Conservation (phyloP, 1,139 yeast species). For the Debaryomyces sp. region DNA sequence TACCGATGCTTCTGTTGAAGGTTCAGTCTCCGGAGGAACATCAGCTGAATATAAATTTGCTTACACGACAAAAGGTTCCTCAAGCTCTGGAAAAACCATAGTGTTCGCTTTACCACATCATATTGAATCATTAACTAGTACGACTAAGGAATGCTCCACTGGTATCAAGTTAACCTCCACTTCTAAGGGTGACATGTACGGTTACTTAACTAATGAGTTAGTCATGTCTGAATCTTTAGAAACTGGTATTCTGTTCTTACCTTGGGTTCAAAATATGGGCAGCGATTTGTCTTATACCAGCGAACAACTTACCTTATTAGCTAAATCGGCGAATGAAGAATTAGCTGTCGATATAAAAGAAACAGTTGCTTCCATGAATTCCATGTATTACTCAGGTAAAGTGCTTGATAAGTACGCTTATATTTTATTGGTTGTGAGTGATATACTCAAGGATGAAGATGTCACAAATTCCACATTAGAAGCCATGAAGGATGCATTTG, state of each 20-base stretch:
- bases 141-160: constrained; percentile 41
- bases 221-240: constrained; percentile 53
- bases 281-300: constrained; percentile 45
- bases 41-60: constrained; percentile 54
- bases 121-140: constrained; percentile 48
- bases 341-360: constrained; percentile 56
- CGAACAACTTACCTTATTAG: constrained; percentile 55
- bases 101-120: constrained; percentile 79
- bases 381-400: constrained; percentile 71
- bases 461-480: constrained; percentile 51
- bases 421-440: constrained; percentile 63
- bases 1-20: constrained; percentile 35
- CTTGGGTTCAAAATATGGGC: constrained; percentile 48
- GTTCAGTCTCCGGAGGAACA: constrained; percentile 28
- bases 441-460: constrained; percentile 56
- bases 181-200: constrained; percentile 70
- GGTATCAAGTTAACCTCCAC: constrained; percentile 56
- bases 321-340: constrained; percentile 59
- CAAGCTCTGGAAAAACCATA: constrained; percentile 53
- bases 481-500: constrained; percentile 56
- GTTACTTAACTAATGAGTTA: constrained; percentile 53
- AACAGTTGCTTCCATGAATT: constrained; percentile 50
- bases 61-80: constrained; percentile 56
- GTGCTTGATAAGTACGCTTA: constrained; percentile 76
- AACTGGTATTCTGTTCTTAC: constrained; percentile 57